Evolutionary conservation across 495 filamentous ascomycete genomes (phyloP).

Genomic region (Trichoderma virens): DNA sequence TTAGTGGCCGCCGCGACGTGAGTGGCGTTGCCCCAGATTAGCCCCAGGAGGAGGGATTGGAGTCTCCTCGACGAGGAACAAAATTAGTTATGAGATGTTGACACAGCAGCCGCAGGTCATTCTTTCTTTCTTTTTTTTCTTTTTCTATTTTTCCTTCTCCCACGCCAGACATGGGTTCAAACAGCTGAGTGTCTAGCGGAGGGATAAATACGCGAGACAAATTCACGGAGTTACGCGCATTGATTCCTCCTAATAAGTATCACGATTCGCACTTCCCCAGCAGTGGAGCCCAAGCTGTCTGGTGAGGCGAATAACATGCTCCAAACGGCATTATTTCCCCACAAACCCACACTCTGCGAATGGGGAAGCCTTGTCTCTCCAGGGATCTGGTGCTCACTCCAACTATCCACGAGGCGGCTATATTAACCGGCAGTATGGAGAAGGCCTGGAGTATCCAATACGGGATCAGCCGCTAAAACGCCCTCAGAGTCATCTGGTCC

Average conservation of each 20-base stretch:
- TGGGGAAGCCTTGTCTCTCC: conserved; percentile 1
- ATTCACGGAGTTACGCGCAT: too few relatives aligned
- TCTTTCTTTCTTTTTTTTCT: neutral
- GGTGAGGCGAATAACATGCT: neutral
- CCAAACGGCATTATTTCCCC: conserved; percentile 3
- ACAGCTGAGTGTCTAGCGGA: neutral
- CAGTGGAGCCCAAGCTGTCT: neutral
- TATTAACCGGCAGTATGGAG: conserved; percentile 7
- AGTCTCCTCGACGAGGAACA: too few relatives aligned
- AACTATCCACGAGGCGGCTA: conserved; percentile 1
- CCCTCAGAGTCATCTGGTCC: conserved; percentile 1
- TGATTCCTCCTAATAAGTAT: too few relatives aligned
- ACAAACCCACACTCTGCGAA: conserved; percentile 2
- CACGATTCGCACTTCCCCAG: neutral
- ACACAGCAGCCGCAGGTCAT: too few relatives aligned
- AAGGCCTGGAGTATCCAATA: neutral
- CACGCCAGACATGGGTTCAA: neutral
- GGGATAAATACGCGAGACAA: too few relatives aligned
- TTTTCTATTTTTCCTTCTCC: neutral
- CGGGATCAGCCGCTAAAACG: neutral
- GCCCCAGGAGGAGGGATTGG: neutral
- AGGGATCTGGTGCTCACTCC: neutral
- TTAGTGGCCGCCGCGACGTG: neutral
- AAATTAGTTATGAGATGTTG: too few relatives aligned
- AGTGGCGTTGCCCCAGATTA: neutral